Conservation (phyloP, 1,284 basidiomycete species). For the Heterobasidion parviporum region DNA sequence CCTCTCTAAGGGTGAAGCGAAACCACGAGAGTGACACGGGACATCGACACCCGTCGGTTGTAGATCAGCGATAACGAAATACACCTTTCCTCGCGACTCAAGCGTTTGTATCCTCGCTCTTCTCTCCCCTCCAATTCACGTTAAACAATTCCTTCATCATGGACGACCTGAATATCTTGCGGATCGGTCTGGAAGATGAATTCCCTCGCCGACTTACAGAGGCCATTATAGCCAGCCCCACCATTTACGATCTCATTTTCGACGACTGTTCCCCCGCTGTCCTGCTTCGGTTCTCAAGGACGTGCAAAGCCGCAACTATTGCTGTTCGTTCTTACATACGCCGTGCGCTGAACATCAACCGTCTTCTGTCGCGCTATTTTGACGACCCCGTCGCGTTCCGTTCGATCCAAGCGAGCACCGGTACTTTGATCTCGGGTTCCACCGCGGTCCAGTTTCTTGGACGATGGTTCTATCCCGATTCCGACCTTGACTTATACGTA, state of each 20-base stretch:
- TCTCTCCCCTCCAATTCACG: too few species aligned
- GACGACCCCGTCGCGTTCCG: constrained; percentile 29
- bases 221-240: too few species aligned
- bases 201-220: too few species aligned
- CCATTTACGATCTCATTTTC: neutral
- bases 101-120: too few species aligned
- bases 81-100: too few species aligned
- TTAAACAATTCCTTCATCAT: too few species aligned
- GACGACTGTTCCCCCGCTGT: neutral
- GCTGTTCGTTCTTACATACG: constrained; percentile 2
- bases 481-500: constrained; percentile 42
- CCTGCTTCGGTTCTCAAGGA: neutral
- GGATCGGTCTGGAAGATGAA: too few species aligned
- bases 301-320: neutral
- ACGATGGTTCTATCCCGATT: constrained; percentile 30
- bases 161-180: too few species aligned
- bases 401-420: constrained; percentile 32
- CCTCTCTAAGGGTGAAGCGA: too few species aligned
- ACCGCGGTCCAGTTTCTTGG: constrained; percentile 41
- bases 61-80: too few species aligned
- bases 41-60: too few species aligned
- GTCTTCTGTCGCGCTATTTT: constrained; percentile 9
- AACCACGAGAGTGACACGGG: too few species aligned
- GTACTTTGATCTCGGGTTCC: constrained; percentile 41
- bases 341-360: constrained; percentile 8